A percentile compares a stretch with the other conserved stretches of the same genome.
phyloP scores from a whole-genome alignment of 208 protist genomes.

The Acanthamoeba healyi region DNA sequence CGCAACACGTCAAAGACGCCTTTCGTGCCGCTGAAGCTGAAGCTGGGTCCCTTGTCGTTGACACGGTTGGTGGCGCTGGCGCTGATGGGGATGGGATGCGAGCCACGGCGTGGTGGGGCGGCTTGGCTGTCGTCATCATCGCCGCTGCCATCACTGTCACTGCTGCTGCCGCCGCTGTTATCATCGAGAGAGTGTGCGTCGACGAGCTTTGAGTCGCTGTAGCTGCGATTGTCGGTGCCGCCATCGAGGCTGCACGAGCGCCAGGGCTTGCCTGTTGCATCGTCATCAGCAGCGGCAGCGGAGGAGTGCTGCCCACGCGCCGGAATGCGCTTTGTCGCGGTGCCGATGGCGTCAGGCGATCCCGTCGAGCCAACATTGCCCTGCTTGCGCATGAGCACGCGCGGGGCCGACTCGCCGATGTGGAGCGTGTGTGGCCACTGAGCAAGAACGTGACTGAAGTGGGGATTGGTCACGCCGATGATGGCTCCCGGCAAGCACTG shows the following conservation, averaged over 20 bases:
- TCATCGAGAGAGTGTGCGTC: neutral
- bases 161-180: neutral
- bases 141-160: neutral
- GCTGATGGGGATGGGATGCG: neutral
- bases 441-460: slow-evolving; percentile 45
- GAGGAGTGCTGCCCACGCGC: too few relatives aligned
- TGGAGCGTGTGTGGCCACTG: slow-evolving; percentile 25
- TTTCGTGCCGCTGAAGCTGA: neutral
- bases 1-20: slow-evolving; percentile 24
- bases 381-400: slow-evolving; percentile 18
- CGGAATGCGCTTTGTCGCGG: too few relatives aligned
- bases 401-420: neutral
- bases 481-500: slow-evolving; percentile 54
- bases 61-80: neutral
- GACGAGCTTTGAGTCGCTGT: slow-evolving; percentile 2
- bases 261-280: neutral
- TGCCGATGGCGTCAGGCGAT: too few relatives aligned
- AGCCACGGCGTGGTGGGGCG: neutral
- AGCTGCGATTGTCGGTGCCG: neutral
- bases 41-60: neutral
- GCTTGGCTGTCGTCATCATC: neutral
- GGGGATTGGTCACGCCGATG: slow-evolving; percentile 42
- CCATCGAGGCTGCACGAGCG: slow-evolving; percentile 5
- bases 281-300: too few relatives aligned
- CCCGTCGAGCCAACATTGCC: neutral